phyloP scores from a whole-genome alignment of 2,329 filamentous ascomycete genomes.

The Ophiostoma montium region DNA sequence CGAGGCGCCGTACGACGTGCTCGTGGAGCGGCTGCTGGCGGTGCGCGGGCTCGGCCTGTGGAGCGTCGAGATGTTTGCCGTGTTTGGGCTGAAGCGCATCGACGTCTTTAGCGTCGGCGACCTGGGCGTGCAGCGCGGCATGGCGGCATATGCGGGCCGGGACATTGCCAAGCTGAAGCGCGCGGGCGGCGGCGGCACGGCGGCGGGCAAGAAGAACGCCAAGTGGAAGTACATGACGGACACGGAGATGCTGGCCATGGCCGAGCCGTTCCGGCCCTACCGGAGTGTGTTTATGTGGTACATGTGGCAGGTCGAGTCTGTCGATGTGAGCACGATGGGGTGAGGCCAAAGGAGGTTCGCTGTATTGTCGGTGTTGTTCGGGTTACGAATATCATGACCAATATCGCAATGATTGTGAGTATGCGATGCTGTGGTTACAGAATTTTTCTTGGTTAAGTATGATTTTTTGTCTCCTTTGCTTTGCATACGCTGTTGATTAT shows the following conservation, averaged over 20 bases:
- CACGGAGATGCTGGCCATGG: constrained; percentile 74
- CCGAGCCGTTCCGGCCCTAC: constrained; percentile 72
- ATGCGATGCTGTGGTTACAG: too few relatives aligned
- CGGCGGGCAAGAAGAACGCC: constrained; percentile 55
- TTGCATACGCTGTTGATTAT: too few relatives aligned
- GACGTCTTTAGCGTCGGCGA: constrained; percentile 91
- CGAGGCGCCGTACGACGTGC: constrained; percentile 69
- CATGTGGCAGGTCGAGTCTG: constrained; percentile 81
- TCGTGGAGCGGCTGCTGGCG: constrained; percentile 67
- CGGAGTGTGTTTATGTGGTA: constrained; percentile 96
- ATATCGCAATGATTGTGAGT: too few relatives aligned
- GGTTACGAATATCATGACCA: too few relatives aligned
- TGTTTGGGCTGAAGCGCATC: constrained; percentile 84
- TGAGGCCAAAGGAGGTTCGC: background rate
- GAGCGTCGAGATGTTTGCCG: constrained; percentile 97
- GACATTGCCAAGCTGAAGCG: constrained; percentile 79
- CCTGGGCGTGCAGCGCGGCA: constrained; percentile 84
- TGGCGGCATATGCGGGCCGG: constrained; percentile 73
- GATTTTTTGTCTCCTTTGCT: too few relatives aligned
- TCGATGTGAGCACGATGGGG: constrained; percentile 53
- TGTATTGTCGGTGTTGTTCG: background rate
- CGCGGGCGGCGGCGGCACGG: constrained; percentile 6
- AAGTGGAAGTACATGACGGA: constrained; percentile 99
- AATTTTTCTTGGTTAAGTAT: too few relatives aligned
- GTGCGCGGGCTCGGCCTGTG: constrained; percentile 79